Percentiles rank a stretch among this genome's conserved stretches.
Evolutionary conservation across 192 early-diverging fungal genomes (phyloP).

Genomic region (Mortierella hygrophila): DNA sequence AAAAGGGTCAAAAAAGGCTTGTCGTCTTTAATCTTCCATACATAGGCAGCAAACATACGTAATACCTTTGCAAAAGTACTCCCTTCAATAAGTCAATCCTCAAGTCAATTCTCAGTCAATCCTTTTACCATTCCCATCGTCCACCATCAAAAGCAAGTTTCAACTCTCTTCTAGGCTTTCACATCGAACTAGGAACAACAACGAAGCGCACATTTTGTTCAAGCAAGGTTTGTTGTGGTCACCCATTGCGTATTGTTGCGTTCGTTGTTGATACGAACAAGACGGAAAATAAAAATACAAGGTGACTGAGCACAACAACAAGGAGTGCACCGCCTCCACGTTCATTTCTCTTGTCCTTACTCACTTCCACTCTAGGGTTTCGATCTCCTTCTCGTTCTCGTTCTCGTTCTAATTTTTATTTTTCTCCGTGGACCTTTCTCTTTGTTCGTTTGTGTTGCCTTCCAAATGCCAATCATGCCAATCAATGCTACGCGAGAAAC

Average conservation of each 20-base stretch:
- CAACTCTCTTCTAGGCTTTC: background rate
- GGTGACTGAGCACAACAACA: background rate
- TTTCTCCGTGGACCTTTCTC: background rate
- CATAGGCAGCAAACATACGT: background rate
- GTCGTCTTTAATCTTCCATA: background rate
- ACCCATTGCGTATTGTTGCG: background rate
- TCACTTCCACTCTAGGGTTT: background rate
- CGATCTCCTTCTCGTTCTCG: background rate
- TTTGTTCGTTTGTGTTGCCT: background rate
- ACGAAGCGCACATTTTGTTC: too few species aligned
- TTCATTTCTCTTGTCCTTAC: background rate
- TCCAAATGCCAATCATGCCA: background rate
- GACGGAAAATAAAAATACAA: background rate
- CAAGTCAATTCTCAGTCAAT: background rate
- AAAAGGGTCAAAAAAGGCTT: background rate
- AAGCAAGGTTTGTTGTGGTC: background rate
- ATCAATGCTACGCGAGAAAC: background rate
- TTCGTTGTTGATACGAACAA: background rate
- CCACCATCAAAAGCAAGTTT: background rate
- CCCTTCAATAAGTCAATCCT: background rate
- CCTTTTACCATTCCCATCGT: background rate
- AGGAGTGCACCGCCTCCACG: background rate
- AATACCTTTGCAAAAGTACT: background rate
- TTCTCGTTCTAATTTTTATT: background rate
- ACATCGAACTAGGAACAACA: too few species aligned